Evolutionary conservation across 345 rosid species (phyloP), one percentile per base, ranked within the genome.

Genomic region (Gossypium anomalum): DNA sequence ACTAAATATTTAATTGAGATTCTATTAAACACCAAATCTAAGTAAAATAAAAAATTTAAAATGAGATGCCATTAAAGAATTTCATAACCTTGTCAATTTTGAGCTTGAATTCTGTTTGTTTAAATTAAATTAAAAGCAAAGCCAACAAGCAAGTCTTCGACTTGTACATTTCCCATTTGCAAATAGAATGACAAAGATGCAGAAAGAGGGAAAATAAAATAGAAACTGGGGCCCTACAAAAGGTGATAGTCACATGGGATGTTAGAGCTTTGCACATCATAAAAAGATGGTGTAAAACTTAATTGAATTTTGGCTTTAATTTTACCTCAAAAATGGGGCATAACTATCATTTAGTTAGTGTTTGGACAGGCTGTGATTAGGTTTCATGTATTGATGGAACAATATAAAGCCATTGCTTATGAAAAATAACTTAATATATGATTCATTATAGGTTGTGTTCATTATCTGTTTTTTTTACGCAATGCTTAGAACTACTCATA

Each of bases 171-270:
- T 78, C 10, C 20, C 34, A 19, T 49, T 43, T 1, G 65, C 70
- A 55, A 34, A 9, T 61, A 34, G 34, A 66, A 74, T 59, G 79
- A 72, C 56, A 52, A 55, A 64, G 74, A 72, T 65, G 29, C 27
- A 13, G 4, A 72, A 60, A 11, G 41, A 5, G 41, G 58, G 20
- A 7, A 8, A 19, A 0, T 5, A 7, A 15, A 25, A 11, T 34
- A 19, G 52, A 14, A 2, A 27, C 20, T 12, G 69, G 64, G 48
- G 67, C 7, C 57, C 80, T 72, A 70, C 79, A 53, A 19, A 10
- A 47, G 78, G 70, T 72, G 67, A 61, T 51, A 19, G 22, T 66
- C 87, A 83, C 88, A 82, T 85, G 85, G 86, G 78, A 2, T 83
- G 84, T 67, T 71, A 73, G 71, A 72, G 78, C 74, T 4, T 34